A percentile compares a stretch with the other conserved stretches of the same genome.
Evolutionary conservation across 371 early-diverging fungal genomes (phyloP).

Genomic region (Mortierella polycephala): DNA sequence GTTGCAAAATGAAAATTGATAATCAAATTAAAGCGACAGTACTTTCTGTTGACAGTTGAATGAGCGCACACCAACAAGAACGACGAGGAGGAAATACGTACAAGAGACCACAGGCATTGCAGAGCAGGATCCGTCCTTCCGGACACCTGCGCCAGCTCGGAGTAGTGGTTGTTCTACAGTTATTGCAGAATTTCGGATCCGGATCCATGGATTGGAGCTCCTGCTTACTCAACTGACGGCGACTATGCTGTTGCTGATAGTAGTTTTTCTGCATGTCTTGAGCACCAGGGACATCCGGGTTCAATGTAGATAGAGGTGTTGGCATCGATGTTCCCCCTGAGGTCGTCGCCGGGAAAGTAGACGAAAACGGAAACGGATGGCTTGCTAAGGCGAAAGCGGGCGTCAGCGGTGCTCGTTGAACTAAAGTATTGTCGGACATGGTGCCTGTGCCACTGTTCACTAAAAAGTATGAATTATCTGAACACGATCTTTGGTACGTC

Average conservation of each 20-base stretch:
- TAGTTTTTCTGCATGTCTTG: background rate
- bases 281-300: background rate
- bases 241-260: background rate
- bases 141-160: slow-evolving; percentile 52
- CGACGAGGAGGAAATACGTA: slow-evolving; percentile 3
- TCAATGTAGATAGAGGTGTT: background rate
- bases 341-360: background rate
- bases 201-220: slow-evolving; percentile 35
- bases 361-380: too few species aligned
- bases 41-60: too few species aligned
- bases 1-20: background rate
- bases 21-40: background rate
- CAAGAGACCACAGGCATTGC: slow-evolving; percentile 51
- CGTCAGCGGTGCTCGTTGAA: too few species aligned
- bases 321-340: background rate
- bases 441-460: background rate
- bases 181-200: slow-evolving; percentile 42
- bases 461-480: background rate
- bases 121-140: slow-evolving; percentile 39
- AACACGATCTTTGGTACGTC: background rate
- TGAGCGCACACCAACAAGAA: background rate
- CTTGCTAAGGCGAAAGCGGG: too few species aligned
- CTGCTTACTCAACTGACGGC: slow-evolving; percentile 16
- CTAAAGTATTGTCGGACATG: background rate
- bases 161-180: slow-evolving; percentile 38